phyloP scores from a whole-genome alignment of 768 basidiomycete species.

The Leccinum uliginosum region DNA sequence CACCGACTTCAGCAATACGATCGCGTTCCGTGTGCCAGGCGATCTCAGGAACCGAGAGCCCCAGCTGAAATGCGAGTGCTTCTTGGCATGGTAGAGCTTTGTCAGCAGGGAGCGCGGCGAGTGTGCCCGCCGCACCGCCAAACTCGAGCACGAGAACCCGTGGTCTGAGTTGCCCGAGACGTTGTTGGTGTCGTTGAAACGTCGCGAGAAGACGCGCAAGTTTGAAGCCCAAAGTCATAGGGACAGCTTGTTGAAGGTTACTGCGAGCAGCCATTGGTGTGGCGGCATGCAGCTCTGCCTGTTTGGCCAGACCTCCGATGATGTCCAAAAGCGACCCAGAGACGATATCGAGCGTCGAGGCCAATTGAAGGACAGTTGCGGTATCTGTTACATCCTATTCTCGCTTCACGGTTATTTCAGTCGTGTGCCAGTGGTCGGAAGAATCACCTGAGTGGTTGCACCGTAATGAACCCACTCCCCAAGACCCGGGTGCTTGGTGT shows the following conservation, averaged over 20 bases:
- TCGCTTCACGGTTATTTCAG: neutral
- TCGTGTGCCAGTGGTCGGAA: neutral
- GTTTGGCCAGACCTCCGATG: slow-evolving; percentile 22
- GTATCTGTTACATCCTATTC: slow-evolving; percentile 47
- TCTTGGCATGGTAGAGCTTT: slow-evolving; percentile 26
- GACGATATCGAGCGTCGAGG: slow-evolving; percentile 36
- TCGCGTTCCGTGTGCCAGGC: slow-evolving; percentile 43
- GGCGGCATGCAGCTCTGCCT: slow-evolving; percentile 31
- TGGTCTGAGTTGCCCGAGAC: slow-evolving; percentile 34
- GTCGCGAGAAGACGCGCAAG: slow-evolving; percentile 41
- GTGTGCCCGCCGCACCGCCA: slow-evolving; percentile 43
- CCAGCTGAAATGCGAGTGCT: slow-evolving; percentile 14
- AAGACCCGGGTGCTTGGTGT: slow-evolving; percentile 28
- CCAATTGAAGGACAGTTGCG: slow-evolving; percentile 39
- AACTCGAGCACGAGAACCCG: slow-evolving; percentile 42
- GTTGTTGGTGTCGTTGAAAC: slow-evolving; percentile 37
- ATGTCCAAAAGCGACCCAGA: slow-evolving; percentile 28
- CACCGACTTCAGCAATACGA: slow-evolving; percentile 39
- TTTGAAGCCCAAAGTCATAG: slow-evolving; percentile 46
- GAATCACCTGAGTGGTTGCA: slow-evolving; percentile 42
- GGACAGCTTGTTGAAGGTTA: slow-evolving; percentile 46
- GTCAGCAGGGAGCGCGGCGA: slow-evolving; percentile 40
- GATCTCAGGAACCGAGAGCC: slow-evolving; percentile 23
- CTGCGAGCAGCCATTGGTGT: slow-evolving; percentile 45
- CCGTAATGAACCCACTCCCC: slow-evolving; percentile 49